Evolutionary conservation across 495 filamentous ascomycete species (phyloP).

Genomic region (Tuber calosporum): DNA sequence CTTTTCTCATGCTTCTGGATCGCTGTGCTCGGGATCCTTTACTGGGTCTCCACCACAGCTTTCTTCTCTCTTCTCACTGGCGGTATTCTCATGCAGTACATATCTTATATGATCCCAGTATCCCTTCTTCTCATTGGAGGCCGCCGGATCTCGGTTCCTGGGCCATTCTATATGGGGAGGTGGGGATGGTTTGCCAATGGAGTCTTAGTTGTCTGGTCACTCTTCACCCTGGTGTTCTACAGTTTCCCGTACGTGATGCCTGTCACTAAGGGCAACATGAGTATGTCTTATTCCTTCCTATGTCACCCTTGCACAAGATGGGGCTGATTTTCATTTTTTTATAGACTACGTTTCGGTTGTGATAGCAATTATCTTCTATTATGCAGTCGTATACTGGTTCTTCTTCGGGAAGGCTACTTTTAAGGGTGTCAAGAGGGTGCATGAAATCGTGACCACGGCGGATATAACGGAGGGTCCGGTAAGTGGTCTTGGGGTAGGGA

Average conservation of each 20-base stretch:
- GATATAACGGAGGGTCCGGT: not conserved
- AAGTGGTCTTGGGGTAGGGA: not conserved
- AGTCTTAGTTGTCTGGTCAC: slow-evolving; percentile 25
- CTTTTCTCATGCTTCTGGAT: slow-evolving; percentile 30
- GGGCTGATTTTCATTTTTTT: not conserved
- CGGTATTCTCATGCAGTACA: slow-evolving; percentile 38
- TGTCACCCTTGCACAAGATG: not conserved
- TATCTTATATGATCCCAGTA: slow-evolving; percentile 35
- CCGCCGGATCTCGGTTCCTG: slow-evolving; percentile 19
- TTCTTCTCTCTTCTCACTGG: slow-evolving; percentile 34
- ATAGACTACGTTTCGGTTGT: slow-evolving; percentile 35
- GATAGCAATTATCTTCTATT: slow-evolving; percentile 30
- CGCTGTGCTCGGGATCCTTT: slow-evolving; percentile 33
- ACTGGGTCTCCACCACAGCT: slow-evolving; percentile 31
- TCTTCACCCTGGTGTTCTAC: slow-evolving; percentile 34
- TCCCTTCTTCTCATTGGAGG: slow-evolving; percentile 27
- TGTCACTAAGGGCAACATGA: slow-evolving; percentile 31
- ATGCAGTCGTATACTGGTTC: slow-evolving; percentile 29
- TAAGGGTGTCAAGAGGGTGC: slow-evolving; percentile 14
- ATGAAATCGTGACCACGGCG: not conserved
- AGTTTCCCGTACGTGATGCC: slow-evolving; percentile 37
- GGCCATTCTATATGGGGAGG: slow-evolving; percentile 33
- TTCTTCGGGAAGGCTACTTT: slow-evolving; percentile 18
- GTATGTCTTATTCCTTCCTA: slow-evolving; percentile 14
- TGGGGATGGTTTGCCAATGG: slow-evolving; percentile 37